phyloP scores from a whole-genome alignment of 1,284 basidiomycete genomes.

The Fomitiporia mediterranea region DNA sequence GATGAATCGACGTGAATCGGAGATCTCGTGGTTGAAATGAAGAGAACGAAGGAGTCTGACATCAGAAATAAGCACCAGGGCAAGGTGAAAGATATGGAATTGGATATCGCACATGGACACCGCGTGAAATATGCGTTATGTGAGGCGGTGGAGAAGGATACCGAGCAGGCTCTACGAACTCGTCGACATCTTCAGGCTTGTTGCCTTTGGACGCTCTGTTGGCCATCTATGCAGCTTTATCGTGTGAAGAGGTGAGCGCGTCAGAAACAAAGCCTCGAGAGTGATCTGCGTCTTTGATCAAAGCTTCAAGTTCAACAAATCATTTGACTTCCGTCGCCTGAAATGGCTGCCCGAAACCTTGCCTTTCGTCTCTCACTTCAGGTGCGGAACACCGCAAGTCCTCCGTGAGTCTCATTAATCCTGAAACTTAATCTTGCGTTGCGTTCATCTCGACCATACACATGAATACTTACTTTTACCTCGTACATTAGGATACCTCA shows the following conservation, averaged over 20 bases:
- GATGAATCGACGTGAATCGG: slow-evolving; percentile 55
- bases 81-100: slow-evolving; percentile 13
- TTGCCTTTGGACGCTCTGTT: slow-evolving; percentile 10
- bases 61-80: slow-evolving; percentile 20
- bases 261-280: neutral
- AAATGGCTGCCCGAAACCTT: slow-evolving; percentile 17
- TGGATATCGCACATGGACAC: slow-evolving; percentile 56
- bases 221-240: neutral
- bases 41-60: slow-evolving; percentile 68
- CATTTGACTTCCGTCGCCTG: too few species aligned
- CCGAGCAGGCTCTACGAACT: slow-evolving; percentile 25
- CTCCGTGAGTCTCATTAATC: slow-evolving; percentile 12
- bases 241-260: neutral
- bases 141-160: slow-evolving; percentile 71
- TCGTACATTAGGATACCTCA: slow-evolving; percentile 52
- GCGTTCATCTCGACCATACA: neutral
- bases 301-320: neutral
- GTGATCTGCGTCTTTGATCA: neutral
- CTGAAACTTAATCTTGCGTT: too few species aligned
- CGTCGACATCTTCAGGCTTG: slow-evolving; percentile 18
- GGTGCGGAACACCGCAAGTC: slow-evolving; percentile 34
- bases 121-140: slow-evolving; percentile 61
- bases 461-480: neutral
- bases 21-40: slow-evolving; percentile 72
- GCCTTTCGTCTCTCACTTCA: slow-evolving; percentile 37